Evolutionary conservation across 2,329 filamentous ascomycete genomes (phyloP), one percentile per base, ranked within the genome.

Genomic region (Colletotrichum siamense): DNA sequence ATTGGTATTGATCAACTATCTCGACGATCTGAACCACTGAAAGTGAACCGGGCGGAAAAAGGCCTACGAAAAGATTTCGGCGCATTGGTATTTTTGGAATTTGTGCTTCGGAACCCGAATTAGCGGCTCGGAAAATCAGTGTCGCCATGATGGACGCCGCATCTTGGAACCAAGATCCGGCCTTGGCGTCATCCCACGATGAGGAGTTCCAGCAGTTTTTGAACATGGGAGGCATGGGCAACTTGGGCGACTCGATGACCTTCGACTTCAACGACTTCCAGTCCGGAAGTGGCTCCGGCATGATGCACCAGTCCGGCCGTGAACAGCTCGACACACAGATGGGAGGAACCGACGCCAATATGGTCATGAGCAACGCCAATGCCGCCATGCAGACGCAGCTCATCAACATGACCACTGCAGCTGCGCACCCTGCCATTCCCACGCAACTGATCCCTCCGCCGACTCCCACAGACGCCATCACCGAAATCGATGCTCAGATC

Each of bases 171-270:
- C 89, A 91, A 81, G 90, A 92, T 79, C 89, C 91, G 80, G 85
- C 86, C 75, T 86, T 92, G 83, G 85, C 89, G 32, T 82, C 87
- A 13, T 79, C 87, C 8, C 82, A 86, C 67, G 91, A 93, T 64
- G 91, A 93, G 82, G 91, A 92, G 52, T 93, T 93, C 81, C 88
- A 92, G 78, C 91, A 93, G 79, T 93, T 92, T 75, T 86, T 94
- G 77, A 89, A 93, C 78, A 90, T 94, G 86, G 89, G 88, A 73
- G 85, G 84, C 79, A 91, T 93, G 86, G 87, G 86, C 34, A 88
- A 84, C 77, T 83, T 93, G 74, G 83, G 83, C 77, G 90, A 92
- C 71, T 84, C 86, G 69, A 86, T 93, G 80, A 88, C 89, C 76
- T 93, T 93, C 80, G 90, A 92, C 81, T 93, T 92, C 78, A 86